Base-by-base conservation (phyloP, 768 basidiomycete genomes). In the Suillus spraguei region DNA sequence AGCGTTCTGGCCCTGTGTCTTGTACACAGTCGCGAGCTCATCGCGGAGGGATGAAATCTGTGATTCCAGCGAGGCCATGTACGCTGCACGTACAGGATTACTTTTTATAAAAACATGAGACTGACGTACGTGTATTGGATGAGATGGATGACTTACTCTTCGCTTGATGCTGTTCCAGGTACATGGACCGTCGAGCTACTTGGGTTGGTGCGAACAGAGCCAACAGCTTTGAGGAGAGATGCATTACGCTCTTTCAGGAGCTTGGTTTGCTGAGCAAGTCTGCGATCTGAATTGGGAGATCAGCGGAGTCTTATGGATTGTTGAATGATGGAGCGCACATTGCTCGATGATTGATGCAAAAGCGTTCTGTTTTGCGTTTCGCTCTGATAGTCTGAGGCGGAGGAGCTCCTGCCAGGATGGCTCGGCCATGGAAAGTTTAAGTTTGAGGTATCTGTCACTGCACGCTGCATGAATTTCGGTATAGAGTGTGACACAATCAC, bases 1-100 rank as follows among this genome's bases (percentile, higher is more conserved):
- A 1, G 95, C 92, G 75, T 97, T 97, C 77, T 97, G 94, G 5
- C 94, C 92, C 66, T 99, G 96, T 0, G 94, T 93, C 76, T 97
- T 96, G 82, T 99, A 99, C 1, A 97, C 88, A 10, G 91, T 93
- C 3, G 96, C 94, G 58, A 98, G 83, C 75, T 99, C 97, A 68
- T 93, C 91, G 39, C 96, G 89, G 56, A 97, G 81, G 13, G 92
- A 89, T 2, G 94, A 94, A 74, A 99, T 92, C 72, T 98, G 95
- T 5, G 91, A 89, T 76, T 99, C 96, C 55, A 99, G 87, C 22
- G 97, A 97, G 1, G 89, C 81, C 75, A 96, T 87, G 76, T 97
- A 94, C 17, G 95, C 95, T 42, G 90, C 86, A 49, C 90, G 87
- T 47, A 96, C 90, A 32, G 94, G 89, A 73, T 94, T 92, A 67